phyloP scores from a whole-genome alignment of 139 green algal genomes.

The Pseudopediastrum boryanum region DNA sequence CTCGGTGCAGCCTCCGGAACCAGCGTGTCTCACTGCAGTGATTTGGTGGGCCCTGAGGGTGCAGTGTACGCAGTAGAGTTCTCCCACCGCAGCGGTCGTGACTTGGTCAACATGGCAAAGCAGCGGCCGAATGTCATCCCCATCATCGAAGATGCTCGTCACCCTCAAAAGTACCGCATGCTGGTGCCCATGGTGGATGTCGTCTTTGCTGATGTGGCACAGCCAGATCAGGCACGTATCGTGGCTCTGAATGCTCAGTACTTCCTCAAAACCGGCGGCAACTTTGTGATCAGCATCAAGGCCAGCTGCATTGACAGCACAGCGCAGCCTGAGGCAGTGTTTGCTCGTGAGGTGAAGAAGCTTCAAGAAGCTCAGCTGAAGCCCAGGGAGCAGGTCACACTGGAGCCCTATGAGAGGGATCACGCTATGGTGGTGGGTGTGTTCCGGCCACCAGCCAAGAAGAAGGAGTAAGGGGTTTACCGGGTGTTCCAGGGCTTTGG shows the following conservation, averaged over 20 bases:
- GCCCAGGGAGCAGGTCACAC: slow-evolving; percentile 88
- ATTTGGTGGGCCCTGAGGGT: slow-evolving; percentile 93
- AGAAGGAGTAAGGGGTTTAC: not conserved
- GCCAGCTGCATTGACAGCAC: slow-evolving; percentile 99
- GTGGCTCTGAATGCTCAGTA: slow-evolving; percentile 97
- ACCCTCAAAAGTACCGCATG: slow-evolving; percentile 99
- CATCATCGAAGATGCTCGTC: slow-evolving; percentile 97
- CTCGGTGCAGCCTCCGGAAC: slow-evolving; percentile 87
- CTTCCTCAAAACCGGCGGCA: slow-evolving; percentile 97
- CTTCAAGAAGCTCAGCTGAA: slow-evolving; percentile 98
- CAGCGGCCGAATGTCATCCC: slow-evolving; percentile 99
- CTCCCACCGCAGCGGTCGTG: slow-evolving; percentile 92
- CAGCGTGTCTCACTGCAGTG: slow-evolving; percentile 89
- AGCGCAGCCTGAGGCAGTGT: slow-evolving; percentile 95
- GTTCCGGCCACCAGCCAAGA: slow-evolving; percentile 69
- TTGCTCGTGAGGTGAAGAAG: slow-evolving; percentile 98
- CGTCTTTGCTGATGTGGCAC: slow-evolving; percentile 98
- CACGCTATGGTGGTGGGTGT: slow-evolving; percentile 96
- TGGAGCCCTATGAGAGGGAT: slow-evolving; percentile 99
- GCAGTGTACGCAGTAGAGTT: slow-evolving; percentile 99
- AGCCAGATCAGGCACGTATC: slow-evolving; percentile 97
- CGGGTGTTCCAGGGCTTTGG: too few species aligned
- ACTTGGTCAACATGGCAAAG: slow-evolving; percentile 99
- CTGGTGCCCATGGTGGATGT: slow-evolving; percentile 99
- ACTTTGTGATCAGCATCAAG: slow-evolving; percentile 99